phyloP scores from a whole-genome alignment of 2,329 filamentous ascomycete species.

The Scolecobasidium constrictum region DNA sequence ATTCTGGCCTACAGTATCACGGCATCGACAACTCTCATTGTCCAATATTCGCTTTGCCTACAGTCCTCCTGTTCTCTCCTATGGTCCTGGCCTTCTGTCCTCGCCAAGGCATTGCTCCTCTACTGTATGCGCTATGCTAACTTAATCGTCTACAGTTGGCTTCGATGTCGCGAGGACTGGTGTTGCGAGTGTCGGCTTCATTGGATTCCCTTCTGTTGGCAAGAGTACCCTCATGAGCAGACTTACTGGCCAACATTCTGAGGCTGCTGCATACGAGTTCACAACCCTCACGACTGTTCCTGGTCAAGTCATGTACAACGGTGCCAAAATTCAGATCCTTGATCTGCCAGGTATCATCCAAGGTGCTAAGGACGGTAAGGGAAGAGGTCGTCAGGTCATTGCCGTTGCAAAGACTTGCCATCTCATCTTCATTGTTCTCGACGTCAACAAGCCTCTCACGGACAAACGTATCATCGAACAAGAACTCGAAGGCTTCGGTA shows the following conservation, averaged over 20 bases:
- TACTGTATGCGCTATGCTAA: no score
- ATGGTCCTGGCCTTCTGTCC: no score
- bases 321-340: conserved; percentile 94
- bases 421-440: conserved; percentile 95
- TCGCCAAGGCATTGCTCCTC: no score
- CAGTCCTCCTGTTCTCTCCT: no score
- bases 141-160: conserved; percentile 50
- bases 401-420: conserved; percentile 98
- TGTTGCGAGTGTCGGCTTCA: conserved; percentile 94
- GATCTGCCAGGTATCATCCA: conserved; percentile 98
- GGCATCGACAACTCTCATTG: no score
- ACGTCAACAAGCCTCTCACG: conserved; percentile 95
- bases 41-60: no score
- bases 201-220: conserved; percentile 94
- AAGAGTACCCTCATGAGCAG: conserved; percentile 97
- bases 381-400: conserved; percentile 95
- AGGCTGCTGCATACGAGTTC: conserved; percentile 96
- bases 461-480: conserved; percentile 94
- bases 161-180: conserved; percentile 98
- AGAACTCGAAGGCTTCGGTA: conserved; percentile 93
- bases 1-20: no score
- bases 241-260: conserved; percentile 91
- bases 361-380: conserved; percentile 95
- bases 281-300: conserved; percentile 96
- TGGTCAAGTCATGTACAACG: conserved; percentile 92